These are phyloP conservation scores for Apostasia shenzhenica DNA, from an alignment of 106 monocot genomes.

Conservation along the genomic window DNA sequence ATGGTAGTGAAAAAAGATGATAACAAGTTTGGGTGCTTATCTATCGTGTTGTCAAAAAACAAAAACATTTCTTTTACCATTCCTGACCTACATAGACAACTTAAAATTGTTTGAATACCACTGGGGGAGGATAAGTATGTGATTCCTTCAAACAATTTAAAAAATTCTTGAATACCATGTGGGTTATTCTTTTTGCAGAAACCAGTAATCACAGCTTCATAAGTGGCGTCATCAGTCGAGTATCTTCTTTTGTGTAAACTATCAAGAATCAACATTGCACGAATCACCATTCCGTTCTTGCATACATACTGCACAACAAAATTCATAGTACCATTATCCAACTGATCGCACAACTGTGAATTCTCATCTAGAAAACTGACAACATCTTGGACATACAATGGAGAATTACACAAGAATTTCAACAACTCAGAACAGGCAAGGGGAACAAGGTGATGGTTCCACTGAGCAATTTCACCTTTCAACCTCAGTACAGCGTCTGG, in stretches of 20 bases:
- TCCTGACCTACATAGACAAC: conserved; percentile 39
- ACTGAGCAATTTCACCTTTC: conserved; percentile 36
- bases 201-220: conserved; percentile 27
- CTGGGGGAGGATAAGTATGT: conserved; percentile 18
- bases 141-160: conserved; percentile 26
- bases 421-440: conserved; percentile 32
- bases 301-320: conserved; percentile 35
- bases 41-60: conserved; percentile 28
- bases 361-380: conserved; percentile 39
- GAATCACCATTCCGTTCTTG: conserved; percentile 28
- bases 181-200: conserved; percentile 33
- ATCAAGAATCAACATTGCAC: conserved; percentile 40
- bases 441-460: conserved; percentile 34
- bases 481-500: conserved; percentile 29
- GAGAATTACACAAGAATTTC: conserved; percentile 28
- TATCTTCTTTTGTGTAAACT: conserved; percentile 23
- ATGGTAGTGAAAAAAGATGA: conserved; percentile 21
- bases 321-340: conserved; percentile 41
- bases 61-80: conserved; percentile 43
- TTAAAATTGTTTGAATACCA: conserved; percentile 24
- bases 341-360: conserved; percentile 23
- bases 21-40: conserved; percentile 14
- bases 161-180: conserved; percentile 26
- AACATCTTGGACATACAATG: conserved; percentile 12
- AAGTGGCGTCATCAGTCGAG: conserved; percentile 31